Conservation (phyloP, 306 rosid genomes). For the Quercus engelmannii region DNA sequence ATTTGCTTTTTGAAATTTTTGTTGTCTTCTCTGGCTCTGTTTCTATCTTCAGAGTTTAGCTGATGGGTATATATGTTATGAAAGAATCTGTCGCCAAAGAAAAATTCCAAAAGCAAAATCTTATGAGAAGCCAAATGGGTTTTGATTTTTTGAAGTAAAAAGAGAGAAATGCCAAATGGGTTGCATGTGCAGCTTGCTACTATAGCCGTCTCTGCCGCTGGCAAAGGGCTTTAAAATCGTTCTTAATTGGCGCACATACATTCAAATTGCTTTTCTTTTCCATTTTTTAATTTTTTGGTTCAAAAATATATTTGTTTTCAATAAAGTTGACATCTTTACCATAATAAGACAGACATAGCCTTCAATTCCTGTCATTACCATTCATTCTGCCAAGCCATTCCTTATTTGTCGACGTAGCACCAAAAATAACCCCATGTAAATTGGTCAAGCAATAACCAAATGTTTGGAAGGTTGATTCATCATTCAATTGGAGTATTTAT, state of each 20-base stretch:
- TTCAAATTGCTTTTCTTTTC: background rate
- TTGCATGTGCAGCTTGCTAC: slow-evolving; percentile 57
- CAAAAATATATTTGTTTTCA: too few relatives aligned
- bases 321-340: background rate
- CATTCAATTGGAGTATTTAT: too few relatives aligned
- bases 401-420: background rate
- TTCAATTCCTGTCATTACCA: background rate
- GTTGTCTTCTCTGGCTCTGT: slow-evolving; percentile 24
- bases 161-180: slow-evolving; percentile 30
- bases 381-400: background rate
- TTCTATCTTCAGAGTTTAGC: slow-evolving; percentile 20
- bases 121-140: slow-evolving; percentile 35
- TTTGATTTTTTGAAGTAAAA: slow-evolving; percentile 29
- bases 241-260: slow-evolving; percentile 37
- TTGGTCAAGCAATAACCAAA: too few relatives aligned
- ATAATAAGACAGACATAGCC: too few relatives aligned
- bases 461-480: too few relatives aligned
- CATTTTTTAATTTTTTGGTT: too few relatives aligned
- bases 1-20: slow-evolving; percentile 1
- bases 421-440: background rate
- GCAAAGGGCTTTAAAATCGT: slow-evolving; percentile 30
- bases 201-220: slow-evolving; percentile 31
- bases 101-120: slow-evolving; percentile 22
- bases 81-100: slow-evolving; percentile 20
- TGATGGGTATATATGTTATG: background rate